Evolutionary conservation across 2,329 filamentous ascomycete genomes (phyloP).

Genomic region (Chaetomium sp.): DNA sequence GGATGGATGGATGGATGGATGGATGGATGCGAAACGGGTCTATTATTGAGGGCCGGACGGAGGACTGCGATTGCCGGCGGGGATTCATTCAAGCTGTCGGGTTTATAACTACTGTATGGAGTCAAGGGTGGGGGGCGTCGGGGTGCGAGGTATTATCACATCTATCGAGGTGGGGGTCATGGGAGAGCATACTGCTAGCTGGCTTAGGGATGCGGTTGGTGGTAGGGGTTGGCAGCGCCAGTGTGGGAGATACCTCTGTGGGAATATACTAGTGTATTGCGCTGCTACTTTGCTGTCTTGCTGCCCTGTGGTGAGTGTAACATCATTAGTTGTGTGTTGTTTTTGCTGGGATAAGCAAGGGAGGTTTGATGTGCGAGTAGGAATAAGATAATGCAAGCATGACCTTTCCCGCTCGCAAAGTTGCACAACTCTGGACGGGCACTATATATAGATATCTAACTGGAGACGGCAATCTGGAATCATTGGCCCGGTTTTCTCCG

Average conservation of each 20-base stretch:
- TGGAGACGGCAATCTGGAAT: background rate
- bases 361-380: too few relatives aligned
- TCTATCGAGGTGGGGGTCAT: background rate
- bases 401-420: too few relatives aligned
- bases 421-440: background rate
- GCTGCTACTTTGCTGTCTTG: background rate
- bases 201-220: background rate
- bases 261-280: slow-evolving; percentile 9
- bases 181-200: background rate
- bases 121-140: background rate
- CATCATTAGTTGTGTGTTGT: too few relatives aligned
- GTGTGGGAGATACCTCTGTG: slow-evolving; percentile 10
- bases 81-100: background rate
- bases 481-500: background rate
- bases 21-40: background rate
- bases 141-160: background rate
- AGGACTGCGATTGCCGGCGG: background rate
- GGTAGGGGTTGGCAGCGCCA: background rate
- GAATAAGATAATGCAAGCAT: too few relatives aligned
- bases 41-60: background rate
- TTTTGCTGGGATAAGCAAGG: background rate
- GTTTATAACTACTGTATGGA: slow-evolving; percentile 2
- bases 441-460: background rate
- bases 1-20: slow-evolving; percentile 12
- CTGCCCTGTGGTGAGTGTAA: background rate